These are phyloP conservation scores for Triadica sebifera DNA, from an alignment of 345 rosid species.

Conservation along the genomic window DNA sequence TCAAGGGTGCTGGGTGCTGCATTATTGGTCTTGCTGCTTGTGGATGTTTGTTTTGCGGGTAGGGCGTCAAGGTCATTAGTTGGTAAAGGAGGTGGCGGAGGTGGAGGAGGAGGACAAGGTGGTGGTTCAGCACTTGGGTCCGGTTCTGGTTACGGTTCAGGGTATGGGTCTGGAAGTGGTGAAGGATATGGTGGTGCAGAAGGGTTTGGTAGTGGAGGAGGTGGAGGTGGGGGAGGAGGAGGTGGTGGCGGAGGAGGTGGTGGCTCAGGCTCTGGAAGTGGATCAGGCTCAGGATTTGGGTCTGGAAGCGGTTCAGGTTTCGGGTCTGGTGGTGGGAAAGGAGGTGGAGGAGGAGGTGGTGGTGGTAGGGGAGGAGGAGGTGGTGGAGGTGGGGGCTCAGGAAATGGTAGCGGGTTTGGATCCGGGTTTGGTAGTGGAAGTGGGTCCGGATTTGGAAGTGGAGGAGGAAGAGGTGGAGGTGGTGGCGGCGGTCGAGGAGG, in stretches of 20 bases:
- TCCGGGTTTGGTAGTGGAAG: conserved; percentile 35
- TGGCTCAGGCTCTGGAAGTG: conserved; percentile 30
- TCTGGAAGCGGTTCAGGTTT: conserved; percentile 23
- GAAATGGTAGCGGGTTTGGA: conserved; percentile 17
- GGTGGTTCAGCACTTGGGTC: conserved; percentile 26
- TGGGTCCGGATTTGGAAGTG: conserved; percentile 25
- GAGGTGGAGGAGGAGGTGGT: conserved; percentile 33
- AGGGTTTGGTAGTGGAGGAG: conserved; percentile 5
- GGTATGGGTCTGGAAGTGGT: conserved; percentile 39
- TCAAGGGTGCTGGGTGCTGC: conserved; percentile 38
- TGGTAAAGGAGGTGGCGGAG: conserved; percentile 30
- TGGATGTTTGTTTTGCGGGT: conserved; percentile 46
- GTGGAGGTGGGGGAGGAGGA: conserved; percentile 11
- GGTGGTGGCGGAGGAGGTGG: conserved; percentile 3
- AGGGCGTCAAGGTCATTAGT: conserved; percentile 26
- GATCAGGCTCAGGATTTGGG: conserved; percentile 23
- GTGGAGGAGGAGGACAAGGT: conserved; percentile 42
- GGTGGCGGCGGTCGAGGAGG: conserved; percentile 25
- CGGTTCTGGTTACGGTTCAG: conserved; percentile 42
- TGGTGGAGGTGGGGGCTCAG: conserved; percentile 25
- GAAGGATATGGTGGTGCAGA: conserved; percentile 14
- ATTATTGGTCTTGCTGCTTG: conserved; percentile 40
- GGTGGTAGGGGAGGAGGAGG: conserved; percentile 36
- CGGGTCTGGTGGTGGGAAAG: conserved; percentile 22
- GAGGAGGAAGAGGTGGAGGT: conserved; percentile 39